Conservation (phyloP, 129 eudicot genomes). For the Ambrosia artemisiifolia region DNA sequence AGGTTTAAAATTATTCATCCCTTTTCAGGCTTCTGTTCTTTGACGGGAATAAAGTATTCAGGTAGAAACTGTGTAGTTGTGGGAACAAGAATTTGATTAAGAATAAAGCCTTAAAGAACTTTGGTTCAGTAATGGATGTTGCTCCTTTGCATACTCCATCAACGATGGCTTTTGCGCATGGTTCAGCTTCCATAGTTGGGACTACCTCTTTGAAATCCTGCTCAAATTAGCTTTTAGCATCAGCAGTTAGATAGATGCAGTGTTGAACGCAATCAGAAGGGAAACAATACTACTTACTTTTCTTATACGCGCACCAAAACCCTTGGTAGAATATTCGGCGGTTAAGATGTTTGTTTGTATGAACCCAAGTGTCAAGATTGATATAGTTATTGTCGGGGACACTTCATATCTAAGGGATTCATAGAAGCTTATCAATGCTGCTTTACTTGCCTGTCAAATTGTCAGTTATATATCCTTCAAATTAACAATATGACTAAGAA, state of each 20-base stretch:
- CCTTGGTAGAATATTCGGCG: conserved; percentile 15
- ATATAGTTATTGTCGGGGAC: conserved; percentile 26
- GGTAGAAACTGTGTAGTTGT: background rate
- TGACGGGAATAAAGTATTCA: background rate
- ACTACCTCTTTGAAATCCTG: conserved; percentile 11
- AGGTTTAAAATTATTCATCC: background rate
- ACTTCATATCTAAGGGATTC: conserved; percentile 51
- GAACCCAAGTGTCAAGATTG: conserved; percentile 42
- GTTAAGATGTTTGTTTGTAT: conserved; percentile 29
- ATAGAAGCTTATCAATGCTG: conserved; percentile 46
- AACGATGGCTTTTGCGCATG: conserved; percentile 33
- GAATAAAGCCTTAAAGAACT: conserved; percentile 14
- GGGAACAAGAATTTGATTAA: conserved; percentile 34
- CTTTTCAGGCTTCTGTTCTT: background rate
- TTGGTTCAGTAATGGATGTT: conserved; percentile 32
- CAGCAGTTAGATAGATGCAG: background rate
- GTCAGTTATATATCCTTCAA: background rate
- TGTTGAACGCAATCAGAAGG: background rate
- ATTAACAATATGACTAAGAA: background rate
- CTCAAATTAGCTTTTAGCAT: background rate
- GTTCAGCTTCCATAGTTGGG: conserved; percentile 32
- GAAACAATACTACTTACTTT: conserved; percentile 17
- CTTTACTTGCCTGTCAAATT: conserved; percentile 57
- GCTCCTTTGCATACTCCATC: conserved; percentile 41
- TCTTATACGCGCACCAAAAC: conserved; percentile 14